Evolutionary conservation across 306 rosid genomes (phyloP), one percentile per base, ranked within the genome.

Genomic region (Dalbergia cochinchinensis): DNA sequence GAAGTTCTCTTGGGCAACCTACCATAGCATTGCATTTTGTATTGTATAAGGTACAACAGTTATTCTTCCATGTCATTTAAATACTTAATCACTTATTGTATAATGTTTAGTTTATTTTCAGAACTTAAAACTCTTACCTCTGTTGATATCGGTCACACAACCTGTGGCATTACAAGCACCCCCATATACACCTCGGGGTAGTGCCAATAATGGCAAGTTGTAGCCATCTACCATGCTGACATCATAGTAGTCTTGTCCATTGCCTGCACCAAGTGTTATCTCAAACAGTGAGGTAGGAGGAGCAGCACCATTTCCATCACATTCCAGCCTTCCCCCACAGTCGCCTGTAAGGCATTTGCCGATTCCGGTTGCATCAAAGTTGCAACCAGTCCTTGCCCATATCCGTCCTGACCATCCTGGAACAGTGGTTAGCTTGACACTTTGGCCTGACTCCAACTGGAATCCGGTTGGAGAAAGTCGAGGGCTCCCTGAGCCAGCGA

Each of bases 1-100:
- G 98, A 81, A 93, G 91, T 87, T 93, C 98, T 81, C 78, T 91
- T 1, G 98, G 98, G 58, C 97, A 93, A 51, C 93, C 96, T 92
- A 57, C 8, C 84, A 62, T 77, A 79, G n/a, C 39, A 75, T 19
- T 47, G n/a, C 39, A 75, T 19, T 47, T 69, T 41, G 19, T 63
- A n/a, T 47, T 31, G 16, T 72, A 44, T 4, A 7, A 60, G 67
- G 66, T 60, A 55, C 39, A 18, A 5, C 2, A 13, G 10, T 65
- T 19, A 77, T 47, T 71, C 53, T 69, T 44, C 22, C 19, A 50
- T 54, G 62, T 72, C 73, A 60, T 45, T 63, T 47, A 45, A 53
- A 60, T 64, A 55, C 47, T 67, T 14, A 53, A 16, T 42, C 15
- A 26, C 26, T 35, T 48, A 7, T 16, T 31, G 31, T 66, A 14